phyloP scores from a whole-genome alignment of 192 early-diverging fungal genomes.

The Dispira simplex region DNA sequence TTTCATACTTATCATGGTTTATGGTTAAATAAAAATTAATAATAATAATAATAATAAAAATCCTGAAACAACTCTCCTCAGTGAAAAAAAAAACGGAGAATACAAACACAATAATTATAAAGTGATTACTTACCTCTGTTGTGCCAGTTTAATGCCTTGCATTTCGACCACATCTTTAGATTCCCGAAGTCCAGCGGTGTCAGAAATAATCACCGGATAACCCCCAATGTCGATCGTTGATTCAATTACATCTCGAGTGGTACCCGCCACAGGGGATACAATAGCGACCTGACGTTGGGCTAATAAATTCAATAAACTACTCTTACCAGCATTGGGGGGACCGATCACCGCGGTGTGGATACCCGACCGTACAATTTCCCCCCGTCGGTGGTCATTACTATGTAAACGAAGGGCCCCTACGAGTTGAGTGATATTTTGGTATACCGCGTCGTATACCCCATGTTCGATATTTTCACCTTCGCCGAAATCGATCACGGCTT shows the following conservation, averaged over 20 bases:
- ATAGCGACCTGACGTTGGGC: constrained; percentile 60
- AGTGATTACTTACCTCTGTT: constrained; percentile 21
- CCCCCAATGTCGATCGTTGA: constrained; percentile 54
- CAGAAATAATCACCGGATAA: constrained; percentile 57
- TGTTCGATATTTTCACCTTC: constrained; percentile 72
- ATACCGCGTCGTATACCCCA: constrained; percentile 23
- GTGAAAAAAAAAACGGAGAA: neutral
- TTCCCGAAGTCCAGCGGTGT: constrained; percentile 50
- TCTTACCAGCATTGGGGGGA: constrained; percentile 67
- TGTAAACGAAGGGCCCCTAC: constrained; percentile 21
- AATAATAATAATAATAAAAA: neutral
- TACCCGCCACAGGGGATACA: constrained; percentile 56
- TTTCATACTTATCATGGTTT: no score
- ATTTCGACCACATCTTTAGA: constrained; percentile 44
- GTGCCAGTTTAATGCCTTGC: constrained; percentile 47
- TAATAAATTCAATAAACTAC: constrained; percentile 48
- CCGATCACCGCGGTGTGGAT: constrained; percentile 53
- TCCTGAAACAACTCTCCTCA: neutral
- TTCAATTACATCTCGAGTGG: constrained; percentile 63
- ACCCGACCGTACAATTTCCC: constrained; percentile 60
- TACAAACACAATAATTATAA: neutral
- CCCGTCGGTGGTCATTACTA: constrained; percentile 41
- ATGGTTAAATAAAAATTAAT: constrained; percentile 3
- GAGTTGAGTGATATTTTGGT: constrained; percentile 7
- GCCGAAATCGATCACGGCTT: constrained; percentile 64